These are phyloP conservation scores for Phytopythium helicoides DNA, from an alignment of 352 stramenopile genomes.

Conservation along the genomic window DNA sequence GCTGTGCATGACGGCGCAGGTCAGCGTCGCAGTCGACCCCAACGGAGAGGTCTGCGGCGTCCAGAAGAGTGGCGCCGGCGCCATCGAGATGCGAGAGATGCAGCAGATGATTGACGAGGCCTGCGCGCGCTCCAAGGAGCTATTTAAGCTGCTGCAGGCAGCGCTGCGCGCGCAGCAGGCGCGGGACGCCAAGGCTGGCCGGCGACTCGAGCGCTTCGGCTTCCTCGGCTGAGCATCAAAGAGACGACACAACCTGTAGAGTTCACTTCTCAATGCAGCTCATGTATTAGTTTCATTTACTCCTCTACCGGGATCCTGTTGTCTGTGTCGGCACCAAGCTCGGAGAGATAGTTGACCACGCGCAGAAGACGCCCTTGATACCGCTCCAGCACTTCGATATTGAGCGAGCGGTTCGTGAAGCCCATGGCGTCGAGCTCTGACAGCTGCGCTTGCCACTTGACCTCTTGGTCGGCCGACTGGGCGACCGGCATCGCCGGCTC, in stretches of 20 bases:
- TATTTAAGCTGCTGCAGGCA: conserved; percentile 55
- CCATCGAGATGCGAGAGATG: conserved; percentile 74
- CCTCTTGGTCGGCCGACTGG: conserved; percentile 39
- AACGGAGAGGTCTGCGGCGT: conserved; percentile 60
- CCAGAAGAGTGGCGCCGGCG: conserved; percentile 69
- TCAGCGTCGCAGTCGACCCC: conserved; percentile 69
- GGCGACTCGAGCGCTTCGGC: conserved; percentile 58
- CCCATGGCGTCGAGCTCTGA: conserved; percentile 65
- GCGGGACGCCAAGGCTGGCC: conserved; percentile 38
- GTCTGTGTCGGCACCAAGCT: conserved; percentile 28
- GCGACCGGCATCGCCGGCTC: conserved; percentile 60
- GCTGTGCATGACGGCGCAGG: conserved; percentile 68
- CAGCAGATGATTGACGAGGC: conserved; percentile 79
- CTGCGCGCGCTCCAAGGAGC: conserved; percentile 54
- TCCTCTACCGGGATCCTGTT: conserved; percentile 33
- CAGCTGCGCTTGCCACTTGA: conserved; percentile 69
- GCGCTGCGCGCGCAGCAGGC: conserved; percentile 50
- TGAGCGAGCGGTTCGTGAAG: conserved; percentile 62
- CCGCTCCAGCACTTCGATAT: conserved; percentile 69
- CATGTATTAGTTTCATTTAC: conserved; percentile 17
- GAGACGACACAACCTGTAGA: conserved; percentile 1
- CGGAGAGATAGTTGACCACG: conserved; percentile 83
- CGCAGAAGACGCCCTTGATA: conserved; percentile 80
- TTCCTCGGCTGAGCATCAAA: conserved; percentile 44
- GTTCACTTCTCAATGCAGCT: background rate